Evolutionary conservation across 2,329 filamentous ascomycete genomes (phyloP).

Genomic region (Herpotrichia juniperi): DNA sequence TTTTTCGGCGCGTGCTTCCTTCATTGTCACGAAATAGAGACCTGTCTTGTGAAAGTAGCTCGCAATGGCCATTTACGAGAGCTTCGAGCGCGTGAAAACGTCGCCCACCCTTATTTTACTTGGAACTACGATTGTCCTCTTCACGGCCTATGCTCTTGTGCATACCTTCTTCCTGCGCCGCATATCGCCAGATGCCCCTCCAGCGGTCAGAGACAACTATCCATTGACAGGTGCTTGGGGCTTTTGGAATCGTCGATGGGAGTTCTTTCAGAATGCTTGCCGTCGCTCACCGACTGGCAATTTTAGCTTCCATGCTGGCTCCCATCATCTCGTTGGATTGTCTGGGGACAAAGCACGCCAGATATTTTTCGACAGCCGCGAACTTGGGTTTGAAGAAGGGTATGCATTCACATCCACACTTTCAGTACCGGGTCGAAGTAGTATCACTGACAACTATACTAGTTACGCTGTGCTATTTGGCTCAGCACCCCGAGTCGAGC

Average conservation of each 20-base stretch:
- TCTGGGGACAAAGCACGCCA: conserved; percentile 51
- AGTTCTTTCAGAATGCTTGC: conserved; percentile 50
- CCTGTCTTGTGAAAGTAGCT: background rate
- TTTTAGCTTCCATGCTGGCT: conserved; percentile 58
- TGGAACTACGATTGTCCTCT: conserved; percentile 11
- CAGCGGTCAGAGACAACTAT: conserved; percentile 23
- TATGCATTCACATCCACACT: conserved; percentile 26
- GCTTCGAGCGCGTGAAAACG: background rate
- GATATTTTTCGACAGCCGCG: conserved; percentile 54
- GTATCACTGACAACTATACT: background rate
- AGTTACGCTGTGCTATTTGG: conserved; percentile 39
- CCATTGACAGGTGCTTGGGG: conserved; percentile 53
- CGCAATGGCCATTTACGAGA: conserved; percentile 6
- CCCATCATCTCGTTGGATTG: conserved; percentile 53
- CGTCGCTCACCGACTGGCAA: conserved; percentile 47
- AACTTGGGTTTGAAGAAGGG: conserved; percentile 53
- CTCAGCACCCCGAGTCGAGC: conserved; percentile 17
- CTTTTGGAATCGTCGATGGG: conserved; percentile 56
- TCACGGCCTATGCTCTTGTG: conserved; percentile 15
- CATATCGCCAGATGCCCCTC: conserved; percentile 28
- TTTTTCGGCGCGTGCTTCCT: background rate
- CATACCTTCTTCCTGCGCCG: conserved; percentile 23
- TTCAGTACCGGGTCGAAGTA: background rate
- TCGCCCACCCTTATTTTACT: conserved; percentile 12
- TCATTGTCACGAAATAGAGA: background rate